These are phyloP conservation scores for Periconia sp. DNA, from an alignment of 2,329 filamentous ascomycete genomes.

Conservation along the genomic window DNA sequence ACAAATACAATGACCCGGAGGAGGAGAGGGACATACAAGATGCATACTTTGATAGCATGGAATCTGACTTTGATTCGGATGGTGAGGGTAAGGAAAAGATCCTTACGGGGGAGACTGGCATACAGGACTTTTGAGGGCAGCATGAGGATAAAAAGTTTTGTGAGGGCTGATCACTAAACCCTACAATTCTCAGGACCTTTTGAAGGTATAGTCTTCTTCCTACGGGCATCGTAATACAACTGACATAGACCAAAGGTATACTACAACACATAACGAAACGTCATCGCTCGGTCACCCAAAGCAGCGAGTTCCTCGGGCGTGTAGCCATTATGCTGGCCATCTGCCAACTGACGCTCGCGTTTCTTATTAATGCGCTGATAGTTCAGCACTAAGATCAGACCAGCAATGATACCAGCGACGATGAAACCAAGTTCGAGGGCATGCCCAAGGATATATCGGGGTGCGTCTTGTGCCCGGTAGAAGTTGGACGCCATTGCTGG, in stretches of 20 bases:
- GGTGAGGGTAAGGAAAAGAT: slow-evolving; percentile 43
- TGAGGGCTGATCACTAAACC: neutral
- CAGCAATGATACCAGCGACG: slow-evolving; percentile 48
- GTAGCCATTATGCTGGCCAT: slow-evolving; percentile 42
- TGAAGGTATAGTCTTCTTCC: neutral
- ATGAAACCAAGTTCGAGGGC: slow-evolving; percentile 55
- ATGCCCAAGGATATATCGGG: slow-evolving; percentile 55
- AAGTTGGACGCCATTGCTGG: slow-evolving; percentile 71
- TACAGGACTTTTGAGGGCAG: slow-evolving; percentile 48
- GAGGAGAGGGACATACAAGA: slow-evolving; percentile 68
- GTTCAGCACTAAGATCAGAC: slow-evolving; percentile 48
- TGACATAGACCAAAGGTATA: neutral
- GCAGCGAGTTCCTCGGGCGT: slow-evolving; percentile 58
- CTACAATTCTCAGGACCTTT: too few relatives aligned
- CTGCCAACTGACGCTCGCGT: slow-evolving; percentile 44
- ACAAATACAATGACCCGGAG: slow-evolving; percentile 69
- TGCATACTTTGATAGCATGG: slow-evolving; percentile 78
- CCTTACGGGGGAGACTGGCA: slow-evolving; percentile 49
- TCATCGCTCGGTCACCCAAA: slow-evolving; percentile 63
- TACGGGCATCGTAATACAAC: neutral
- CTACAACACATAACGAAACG: slow-evolving; percentile 63
- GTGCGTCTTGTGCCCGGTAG: slow-evolving; percentile 58
- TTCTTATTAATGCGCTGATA: slow-evolving; percentile 64
- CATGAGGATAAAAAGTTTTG: neutral
- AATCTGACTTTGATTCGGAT: slow-evolving; percentile 64